phyloP scores from a whole-genome alignment of 345 rosid species.

The Hevea brasiliensis region DNA sequence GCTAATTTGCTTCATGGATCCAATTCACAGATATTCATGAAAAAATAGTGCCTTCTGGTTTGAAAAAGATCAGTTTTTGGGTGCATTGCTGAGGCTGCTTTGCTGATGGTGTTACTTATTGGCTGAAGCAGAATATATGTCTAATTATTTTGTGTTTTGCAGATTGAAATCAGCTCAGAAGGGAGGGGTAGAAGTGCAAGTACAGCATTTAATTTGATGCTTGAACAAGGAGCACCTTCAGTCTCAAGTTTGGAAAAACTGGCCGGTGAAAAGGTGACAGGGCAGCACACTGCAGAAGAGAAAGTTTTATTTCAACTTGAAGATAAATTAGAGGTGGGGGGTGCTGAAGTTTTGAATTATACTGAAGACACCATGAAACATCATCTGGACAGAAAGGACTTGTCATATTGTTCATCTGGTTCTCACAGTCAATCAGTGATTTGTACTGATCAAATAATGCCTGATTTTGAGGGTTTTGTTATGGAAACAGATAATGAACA shows the following conservation, averaged over 20 bases:
- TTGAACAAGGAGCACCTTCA: constrained; percentile 20
- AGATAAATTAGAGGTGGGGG: constrained; percentile 24
- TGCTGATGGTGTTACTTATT: constrained; percentile 14
- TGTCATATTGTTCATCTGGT: constrained; percentile 29
- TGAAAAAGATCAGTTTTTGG: neutral
- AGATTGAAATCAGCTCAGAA: constrained; percentile 34
- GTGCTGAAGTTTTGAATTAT: constrained; percentile 29
- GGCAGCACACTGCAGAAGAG: constrained; percentile 31
- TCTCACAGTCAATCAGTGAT: constrained; percentile 27
- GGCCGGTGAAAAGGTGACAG: constrained; percentile 16
- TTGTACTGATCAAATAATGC: constrained; percentile 40
- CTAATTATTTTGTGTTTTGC: constrained; percentile 17
- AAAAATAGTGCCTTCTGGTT: neutral
- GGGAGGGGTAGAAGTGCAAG: constrained; percentile 19
- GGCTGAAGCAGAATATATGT: constrained; percentile 6
- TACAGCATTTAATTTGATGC: constrained; percentile 17
- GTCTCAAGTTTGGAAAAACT: constrained; percentile 22
- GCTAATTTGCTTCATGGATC: neutral
- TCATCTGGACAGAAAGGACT: constrained; percentile 26
- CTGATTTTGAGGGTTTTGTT: constrained; percentile 63
- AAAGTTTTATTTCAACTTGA: constrained; percentile 27
- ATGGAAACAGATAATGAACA: constrained; percentile 46
- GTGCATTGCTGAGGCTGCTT: neutral
- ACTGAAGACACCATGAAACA: constrained; percentile 31
- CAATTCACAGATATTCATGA: neutral